Evolutionary conservation across 2,329 filamentous ascomycete genomes (phyloP), one percentile per base, ranked within the genome.

Genomic region (Rasamsonia emersonii): DNA sequence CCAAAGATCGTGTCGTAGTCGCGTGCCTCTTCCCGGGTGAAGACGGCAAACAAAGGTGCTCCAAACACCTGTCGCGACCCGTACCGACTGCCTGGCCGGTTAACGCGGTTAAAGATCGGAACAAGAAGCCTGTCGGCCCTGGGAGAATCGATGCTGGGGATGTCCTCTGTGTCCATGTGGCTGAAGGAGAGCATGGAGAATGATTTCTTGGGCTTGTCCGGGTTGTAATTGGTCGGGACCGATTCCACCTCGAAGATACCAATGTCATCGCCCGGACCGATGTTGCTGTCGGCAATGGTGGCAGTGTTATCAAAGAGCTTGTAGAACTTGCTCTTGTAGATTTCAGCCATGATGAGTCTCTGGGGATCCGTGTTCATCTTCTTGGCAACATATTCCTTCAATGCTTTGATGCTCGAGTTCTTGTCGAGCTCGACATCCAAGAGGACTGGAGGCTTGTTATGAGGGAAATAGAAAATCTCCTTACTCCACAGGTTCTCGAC

Each of bases 271-370:
- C 61, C 65, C 0, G 51, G 41, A 15, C 65, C 58, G 33, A 95
- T 88, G 30, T 63, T 64, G 28, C 79, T 75, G 35, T 94, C 86
- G 0, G 77, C 77, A 7, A 88, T 77, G 5, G 67, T 64, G 18
- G 70, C 68, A 5, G 62, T 64, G 47, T 95, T 83, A 15, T 85
- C 74, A 43, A 91, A 86, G 30, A 85, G 71, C 51, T 86, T 89
- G 67, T 88, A 96, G 57, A 95, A 88, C 45, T 80, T 86, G 44
- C 77, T 69, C 45, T 77, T 82, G 54, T 85, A 93, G 30, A 93
- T 77, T 49, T 98, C 91, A 1, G 77, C 79, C 9, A 79, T 78
- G 51, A 94, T 77, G n/a, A 95, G 78, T 70, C 30, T 68, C 53
- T 34, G 62, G 38, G 71, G 75, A 47, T 50, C 62, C 45, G 48